Percentiles rank a stretch among this genome's conserved stretches.
These are phyloP conservation scores for Saccharomycopsis synnaedendra DNA, from an alignment of 805 yeast genomes.

Conservation along the genomic window DNA sequence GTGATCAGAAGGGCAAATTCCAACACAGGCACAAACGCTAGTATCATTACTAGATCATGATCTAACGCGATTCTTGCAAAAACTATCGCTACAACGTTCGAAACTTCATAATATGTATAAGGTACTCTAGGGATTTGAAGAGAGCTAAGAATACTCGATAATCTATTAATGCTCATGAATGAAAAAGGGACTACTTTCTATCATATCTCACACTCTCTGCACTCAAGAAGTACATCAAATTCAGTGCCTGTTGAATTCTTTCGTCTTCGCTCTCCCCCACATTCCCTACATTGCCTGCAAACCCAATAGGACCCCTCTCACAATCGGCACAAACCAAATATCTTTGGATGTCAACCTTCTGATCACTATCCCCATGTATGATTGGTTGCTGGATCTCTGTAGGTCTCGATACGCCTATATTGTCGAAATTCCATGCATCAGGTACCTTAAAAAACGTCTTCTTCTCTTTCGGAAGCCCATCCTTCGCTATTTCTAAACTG, in stretches of 20 bases:
- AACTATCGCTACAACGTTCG: too few species aligned
- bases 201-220: conserved; percentile 34
- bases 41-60: too few species aligned
- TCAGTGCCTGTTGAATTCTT: conserved; percentile 24
- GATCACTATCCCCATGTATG: conserved; percentile 17
- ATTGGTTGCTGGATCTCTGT: conserved; percentile 10
- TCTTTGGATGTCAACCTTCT: conserved; percentile 32
- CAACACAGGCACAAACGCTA: too few species aligned
- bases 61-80: too few species aligned
- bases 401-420: conserved; percentile 56
- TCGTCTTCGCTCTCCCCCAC: conserved; percentile 17
- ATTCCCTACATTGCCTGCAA: conserved; percentile 32
- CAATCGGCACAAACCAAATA: conserved; percentile 64
- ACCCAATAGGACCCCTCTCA: conserved; percentile 70
- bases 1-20: too few species aligned
- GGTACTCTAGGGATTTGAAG: too few species aligned
- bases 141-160: too few species aligned
- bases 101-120: too few species aligned
- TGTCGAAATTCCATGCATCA: conserved; percentile 74
- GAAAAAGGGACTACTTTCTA: background rate
- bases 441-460: conserved; percentile 30
- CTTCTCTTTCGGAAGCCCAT: background rate
- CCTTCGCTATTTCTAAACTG: conserved; percentile 1
- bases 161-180: too few species aligned
- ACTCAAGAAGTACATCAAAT: conserved; percentile 33